phyloP scores from a whole-genome alignment of 139 green algal genomes.

The Auxenochlorella pyrenoidosa region DNA sequence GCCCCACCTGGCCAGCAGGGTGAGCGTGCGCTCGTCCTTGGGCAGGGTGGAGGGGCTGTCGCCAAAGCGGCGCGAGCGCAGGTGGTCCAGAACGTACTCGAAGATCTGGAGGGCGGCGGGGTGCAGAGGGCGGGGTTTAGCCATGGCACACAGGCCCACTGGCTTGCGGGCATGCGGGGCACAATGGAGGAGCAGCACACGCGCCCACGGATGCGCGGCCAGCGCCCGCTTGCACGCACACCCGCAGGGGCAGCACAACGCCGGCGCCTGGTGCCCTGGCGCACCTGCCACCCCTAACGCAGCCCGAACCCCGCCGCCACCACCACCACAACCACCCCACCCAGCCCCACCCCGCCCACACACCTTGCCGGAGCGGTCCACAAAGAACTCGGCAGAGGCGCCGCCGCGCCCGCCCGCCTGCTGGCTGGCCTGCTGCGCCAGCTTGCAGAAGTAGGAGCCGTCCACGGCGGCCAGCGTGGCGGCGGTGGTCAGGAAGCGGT shows the following conservation, averaged over 20 bases:
- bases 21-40: slow-evolving; percentile 31
- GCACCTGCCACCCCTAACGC: no score
- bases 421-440: slow-evolving; percentile 37
- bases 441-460: slow-evolving; percentile 47
- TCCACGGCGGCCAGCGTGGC: slow-evolving; percentile 47
- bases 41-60: slow-evolving; percentile 42
- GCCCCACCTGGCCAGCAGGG: slow-evolving; percentile 30
- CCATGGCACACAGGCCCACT: background rate
- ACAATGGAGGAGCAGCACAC: no score
- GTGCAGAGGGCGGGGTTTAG: background rate
- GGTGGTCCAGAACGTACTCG: slow-evolving; percentile 53
- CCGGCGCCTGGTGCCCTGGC: no score
- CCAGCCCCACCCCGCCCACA: no score
- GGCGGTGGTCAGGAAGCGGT: slow-evolving; percentile 49
- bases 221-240: no score
- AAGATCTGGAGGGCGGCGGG: slow-evolving; percentile 37
- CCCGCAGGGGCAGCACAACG: no score
- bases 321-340: no score
- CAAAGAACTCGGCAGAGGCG: slow-evolving; percentile 42
- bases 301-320: no score
- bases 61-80: slow-evolving; percentile 42
- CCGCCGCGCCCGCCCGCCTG: background rate
- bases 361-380: slow-evolving; percentile 53
- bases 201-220: no score
- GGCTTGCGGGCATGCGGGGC: no score